Evolutionary conservation across 192 early-diverging fungal genomes (phyloP), one percentile per base, ranked within the genome.

Genomic region (Backusella luteola): DNA sequence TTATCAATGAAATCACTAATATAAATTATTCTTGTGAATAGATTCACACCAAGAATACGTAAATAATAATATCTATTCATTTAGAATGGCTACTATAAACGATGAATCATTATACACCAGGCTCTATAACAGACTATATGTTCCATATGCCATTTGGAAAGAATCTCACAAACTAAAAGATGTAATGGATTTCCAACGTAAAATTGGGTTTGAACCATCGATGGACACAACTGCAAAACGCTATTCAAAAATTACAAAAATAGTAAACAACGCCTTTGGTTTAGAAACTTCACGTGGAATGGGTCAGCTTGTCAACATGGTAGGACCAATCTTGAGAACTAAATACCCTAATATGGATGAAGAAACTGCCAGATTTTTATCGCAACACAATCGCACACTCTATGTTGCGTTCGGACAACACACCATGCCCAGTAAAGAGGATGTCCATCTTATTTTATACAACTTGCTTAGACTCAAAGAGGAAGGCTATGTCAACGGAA

Each of bases 381-480:
- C 52, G 34, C 29, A 6, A 4, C 84, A 83, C 34, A 21, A 59
- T 12, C 44, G 71, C 21, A 69, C 77, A 4, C 19, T 76, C 3
- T 85, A 83, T 44, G 44, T 83, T 32, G 79, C 84, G 0, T 83
- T 85, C 52, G 81, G 81, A n/a, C 76, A 73, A 36, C 66, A 74
- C 19, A 38, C 76, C 23, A 56, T 35, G 12, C 66, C 76, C 12
- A 38, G 67, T 21, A 4, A 34, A 3, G 36, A 49, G 21, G 77
- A 77, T 34, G 19, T 67, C 6, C 32, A 53, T 34, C 67, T 76
- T 32, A 23, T 85, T 29, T 42, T 80, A 19, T 66, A 71, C 39
- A 36, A 81, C 0, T 34, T 83, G 11, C 34, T 69, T 41, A 36
- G 21, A 4, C 36, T 69, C 11, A 39, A 39, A 0, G 12, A 76